These are phyloP conservation scores for Cunninghamia lanceolata DNA, from an alignment of 75 land plant species.

Conservation along the genomic window DNA sequence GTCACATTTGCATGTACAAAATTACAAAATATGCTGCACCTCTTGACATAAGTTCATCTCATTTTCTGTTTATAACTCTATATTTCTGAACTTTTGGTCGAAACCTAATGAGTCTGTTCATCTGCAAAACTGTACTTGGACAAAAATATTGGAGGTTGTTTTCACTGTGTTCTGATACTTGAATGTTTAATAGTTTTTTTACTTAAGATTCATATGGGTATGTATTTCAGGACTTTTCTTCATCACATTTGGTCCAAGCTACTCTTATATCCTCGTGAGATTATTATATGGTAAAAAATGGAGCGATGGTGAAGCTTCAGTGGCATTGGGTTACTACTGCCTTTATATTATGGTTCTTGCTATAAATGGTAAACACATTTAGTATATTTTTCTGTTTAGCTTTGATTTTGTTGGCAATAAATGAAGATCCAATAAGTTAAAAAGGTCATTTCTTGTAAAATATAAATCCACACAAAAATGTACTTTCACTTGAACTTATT, in stretches of 20 bases:
- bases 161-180: neutral
- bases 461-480: neutral
- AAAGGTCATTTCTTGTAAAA: neutral
- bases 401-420: neutral
- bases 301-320: constrained; percentile 98
- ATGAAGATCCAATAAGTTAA: neutral
- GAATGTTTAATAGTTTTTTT: neutral
- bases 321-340: constrained; percentile 80
- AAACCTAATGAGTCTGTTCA: neutral
- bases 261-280: constrained; percentile 81
- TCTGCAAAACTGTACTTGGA: neutral
- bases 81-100: neutral
- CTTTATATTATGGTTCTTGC: constrained; percentile 82
- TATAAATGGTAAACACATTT: constrained; percentile 72
- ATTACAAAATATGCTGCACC: neutral
- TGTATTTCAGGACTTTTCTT: constrained; percentile 68
- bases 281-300: constrained; percentile 76
- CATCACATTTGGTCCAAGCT: constrained; percentile 95
- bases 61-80: neutral
- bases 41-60: neutral
- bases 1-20: neutral
- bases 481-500: neutral
- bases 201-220: neutral
- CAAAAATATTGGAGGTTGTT: neutral
- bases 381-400: neutral